These are phyloP conservation scores for Fusarium sublunatum DNA, from an alignment of 2,329 filamentous ascomycete genomes.

Conservation along the genomic window DNA sequence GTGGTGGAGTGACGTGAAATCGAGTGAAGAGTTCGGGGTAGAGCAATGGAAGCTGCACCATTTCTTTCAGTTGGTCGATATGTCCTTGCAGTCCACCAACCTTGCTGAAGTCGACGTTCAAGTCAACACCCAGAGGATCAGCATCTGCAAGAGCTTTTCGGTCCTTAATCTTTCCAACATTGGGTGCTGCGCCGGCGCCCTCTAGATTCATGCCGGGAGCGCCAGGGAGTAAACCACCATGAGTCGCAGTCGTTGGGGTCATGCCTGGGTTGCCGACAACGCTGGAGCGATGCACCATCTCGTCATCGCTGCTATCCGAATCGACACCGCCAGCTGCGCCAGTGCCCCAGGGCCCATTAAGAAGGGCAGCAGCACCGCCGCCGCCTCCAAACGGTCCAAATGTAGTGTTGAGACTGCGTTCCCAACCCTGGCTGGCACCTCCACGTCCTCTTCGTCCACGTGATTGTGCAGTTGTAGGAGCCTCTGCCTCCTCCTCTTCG, in stretches of 20 bases:
- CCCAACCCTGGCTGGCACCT: slow-evolving; percentile 71
- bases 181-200: slow-evolving; percentile 69
- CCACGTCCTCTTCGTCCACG: slow-evolving; percentile 73
- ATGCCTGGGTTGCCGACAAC: slow-evolving; percentile 70
- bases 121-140: slow-evolving; percentile 91
- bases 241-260: slow-evolving; percentile 65
- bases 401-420: slow-evolving; percentile 87
- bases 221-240: slow-evolving; percentile 59
- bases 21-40: slow-evolving; percentile 94
- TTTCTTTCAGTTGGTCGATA: slow-evolving; percentile 97
- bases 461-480: slow-evolving; percentile 74
- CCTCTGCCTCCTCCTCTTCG: slow-evolving; percentile 79
- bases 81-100: slow-evolving; percentile 93
- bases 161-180: slow-evolving; percentile 93
- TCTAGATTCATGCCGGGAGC: slow-evolving; percentile 56
- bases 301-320: slow-evolving; percentile 97
- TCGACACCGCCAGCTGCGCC: slow-evolving; percentile 83
- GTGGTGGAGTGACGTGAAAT: slow-evolving; percentile 92
- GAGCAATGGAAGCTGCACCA: slow-evolving; percentile 93
- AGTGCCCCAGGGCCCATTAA: slow-evolving; percentile 79
- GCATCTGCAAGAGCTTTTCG: slow-evolving; percentile 92
- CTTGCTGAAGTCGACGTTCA: slow-evolving; percentile 92
- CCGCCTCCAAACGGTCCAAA: slow-evolving; percentile 93
- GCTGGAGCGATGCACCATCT: slow-evolving; percentile 73
- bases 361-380: slow-evolving; percentile 75